Conservation (phyloP, 208 protist genomes). For the Strigomonas culicis region DNA sequence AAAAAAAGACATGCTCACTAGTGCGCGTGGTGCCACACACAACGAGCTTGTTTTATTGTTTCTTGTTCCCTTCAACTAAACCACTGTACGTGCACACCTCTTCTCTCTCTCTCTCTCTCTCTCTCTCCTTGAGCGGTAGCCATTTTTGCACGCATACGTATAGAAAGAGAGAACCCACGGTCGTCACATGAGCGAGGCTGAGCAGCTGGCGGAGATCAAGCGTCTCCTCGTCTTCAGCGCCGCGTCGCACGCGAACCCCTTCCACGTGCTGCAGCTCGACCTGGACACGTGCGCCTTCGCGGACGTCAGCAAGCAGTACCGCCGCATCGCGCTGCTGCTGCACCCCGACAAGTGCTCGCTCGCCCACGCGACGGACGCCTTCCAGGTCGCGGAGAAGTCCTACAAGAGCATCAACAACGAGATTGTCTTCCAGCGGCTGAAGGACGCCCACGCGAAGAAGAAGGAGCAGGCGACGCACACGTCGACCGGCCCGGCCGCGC, state of each 20-base stretch:
- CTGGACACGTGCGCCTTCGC: slow-evolving; percentile 45
- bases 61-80: not conserved
- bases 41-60: not conserved
- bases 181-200: slow-evolving; percentile 31
- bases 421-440: slow-evolving; percentile 60
- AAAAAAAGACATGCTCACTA: no score
- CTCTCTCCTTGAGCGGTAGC: no score
- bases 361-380: slow-evolving; percentile 68
- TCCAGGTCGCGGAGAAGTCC: slow-evolving; percentile 76
- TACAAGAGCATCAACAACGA: slow-evolving; percentile 77
- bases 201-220: slow-evolving; percentile 56
- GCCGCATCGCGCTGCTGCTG: slow-evolving; percentile 73
- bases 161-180: no score
- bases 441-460: slow-evolving; percentile 56
- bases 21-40: not conserved
- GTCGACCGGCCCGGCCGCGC: not conserved
- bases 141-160: not conserved
- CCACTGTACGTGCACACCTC: no score
- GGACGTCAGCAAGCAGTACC: slow-evolving; percentile 72
- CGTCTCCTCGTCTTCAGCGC: slow-evolving; percentile 51
- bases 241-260: slow-evolving; percentile 38
- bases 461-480: slow-evolving; percentile 36
- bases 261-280: slow-evolving; percentile 64
- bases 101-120: slow-evolving; percentile 12
- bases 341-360: slow-evolving; percentile 90